phyloP scores from a whole-genome alignment of 441 rosid species.

The Arabidopsis lyrata region DNA sequence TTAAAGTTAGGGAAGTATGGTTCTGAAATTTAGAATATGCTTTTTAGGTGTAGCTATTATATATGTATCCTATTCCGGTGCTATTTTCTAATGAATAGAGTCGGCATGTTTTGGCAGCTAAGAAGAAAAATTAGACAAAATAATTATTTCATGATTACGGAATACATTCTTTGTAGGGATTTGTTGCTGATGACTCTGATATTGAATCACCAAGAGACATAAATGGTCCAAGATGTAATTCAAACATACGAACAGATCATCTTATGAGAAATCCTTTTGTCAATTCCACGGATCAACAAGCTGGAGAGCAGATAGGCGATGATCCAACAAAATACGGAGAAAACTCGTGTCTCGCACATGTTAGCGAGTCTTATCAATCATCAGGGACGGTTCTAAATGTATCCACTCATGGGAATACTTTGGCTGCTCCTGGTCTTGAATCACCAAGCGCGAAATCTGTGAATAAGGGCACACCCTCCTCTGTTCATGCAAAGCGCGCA shows the following conservation, averaged over 20 bases:
- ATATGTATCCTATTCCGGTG: not conserved
- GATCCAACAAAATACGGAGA: slow-evolving; percentile 56
- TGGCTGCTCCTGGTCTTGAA: slow-evolving; percentile 65
- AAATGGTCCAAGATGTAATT: slow-evolving; percentile 55
- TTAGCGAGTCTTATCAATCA: slow-evolving; percentile 70
- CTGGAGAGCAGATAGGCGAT: slow-evolving; percentile 61
- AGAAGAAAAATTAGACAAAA: not conserved
- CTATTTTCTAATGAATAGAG: slow-evolving; percentile 14
- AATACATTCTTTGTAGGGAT: slow-evolving; percentile 60
- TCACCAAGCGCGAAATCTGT: slow-evolving; percentile 68
- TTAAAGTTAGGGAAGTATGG: slow-evolving; percentile 15
- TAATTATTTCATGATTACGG: slow-evolving; percentile 13
- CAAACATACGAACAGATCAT: slow-evolving; percentile 56
- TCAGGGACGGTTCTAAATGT: slow-evolving; percentile 79
- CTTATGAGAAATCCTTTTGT: slow-evolving; percentile 54
- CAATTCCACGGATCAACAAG: slow-evolving; percentile 61
- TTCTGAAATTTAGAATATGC: not conserved
- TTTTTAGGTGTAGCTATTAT: slow-evolving; percentile 13
- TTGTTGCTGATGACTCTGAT: slow-evolving; percentile 90
- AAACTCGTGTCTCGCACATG: slow-evolving; percentile 54
- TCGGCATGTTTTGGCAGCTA: not conserved
- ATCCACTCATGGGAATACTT: slow-evolving; percentile 65
- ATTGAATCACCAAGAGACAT: slow-evolving; percentile 67
- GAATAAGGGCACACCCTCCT: slow-evolving; percentile 68
- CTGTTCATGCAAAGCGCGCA: slow-evolving; percentile 67